These are phyloP conservation scores for Ampelomyces quisqualis DNA, from an alignment of 2,329 filamentous ascomycete species.

Conservation along the genomic window DNA sequence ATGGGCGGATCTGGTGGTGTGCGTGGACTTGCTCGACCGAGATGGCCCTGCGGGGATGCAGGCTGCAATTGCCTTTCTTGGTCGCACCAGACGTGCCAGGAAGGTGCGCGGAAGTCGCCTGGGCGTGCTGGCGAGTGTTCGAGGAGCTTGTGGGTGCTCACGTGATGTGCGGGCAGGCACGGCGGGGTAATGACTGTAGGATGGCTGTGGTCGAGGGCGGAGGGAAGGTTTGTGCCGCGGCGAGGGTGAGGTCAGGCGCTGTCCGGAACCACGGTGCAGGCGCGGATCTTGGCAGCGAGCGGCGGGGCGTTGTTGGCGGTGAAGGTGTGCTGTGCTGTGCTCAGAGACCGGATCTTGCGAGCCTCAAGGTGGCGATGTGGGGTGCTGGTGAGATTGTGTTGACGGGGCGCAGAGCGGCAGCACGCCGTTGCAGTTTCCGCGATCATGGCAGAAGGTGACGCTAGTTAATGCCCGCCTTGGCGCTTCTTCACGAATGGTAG, in stretches of 20 bases:
- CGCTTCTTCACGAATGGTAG: slow-evolving; percentile 13
- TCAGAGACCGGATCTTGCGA: slow-evolving; percentile 6
- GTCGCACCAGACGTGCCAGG: slow-evolving; percentile 1
- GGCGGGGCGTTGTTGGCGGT: slow-evolving; percentile 7
- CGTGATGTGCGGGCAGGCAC: neutral
- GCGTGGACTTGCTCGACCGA: neutral
- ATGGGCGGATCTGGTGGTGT: slow-evolving; percentile 2
- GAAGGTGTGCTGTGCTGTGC: slow-evolving; percentile 4
- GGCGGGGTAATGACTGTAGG: slow-evolving; percentile 4
- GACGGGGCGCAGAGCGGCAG: slow-evolving; percentile 14
- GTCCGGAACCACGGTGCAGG: slow-evolving; percentile 41
- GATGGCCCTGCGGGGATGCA: slow-evolving; percentile 2
- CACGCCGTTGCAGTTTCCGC: slow-evolving; percentile 27
- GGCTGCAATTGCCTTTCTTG: slow-evolving; percentile 14
- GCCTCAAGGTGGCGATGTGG: slow-evolving; percentile 15
- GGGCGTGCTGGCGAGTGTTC: neutral
- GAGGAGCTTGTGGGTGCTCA: slow-evolving; percentile 7
- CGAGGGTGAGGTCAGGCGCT: slow-evolving; percentile 17
- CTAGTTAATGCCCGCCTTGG: slow-evolving; percentile 1
- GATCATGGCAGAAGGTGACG: slow-evolving; percentile 11
- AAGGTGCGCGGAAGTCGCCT: slow-evolving; percentile 3
- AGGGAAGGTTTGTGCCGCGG: slow-evolving; percentile 18
- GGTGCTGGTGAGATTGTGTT: slow-evolving; percentile 19
- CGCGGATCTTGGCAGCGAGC: slow-evolving; percentile 29
- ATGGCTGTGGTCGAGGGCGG: neutral